Percentiles rank a stretch among this genome's conserved stretches.
These are phyloP conservation scores for Pyrus hybrid DNA, from an alignment of 331 rosid genomes.

Conservation along the genomic window DNA sequence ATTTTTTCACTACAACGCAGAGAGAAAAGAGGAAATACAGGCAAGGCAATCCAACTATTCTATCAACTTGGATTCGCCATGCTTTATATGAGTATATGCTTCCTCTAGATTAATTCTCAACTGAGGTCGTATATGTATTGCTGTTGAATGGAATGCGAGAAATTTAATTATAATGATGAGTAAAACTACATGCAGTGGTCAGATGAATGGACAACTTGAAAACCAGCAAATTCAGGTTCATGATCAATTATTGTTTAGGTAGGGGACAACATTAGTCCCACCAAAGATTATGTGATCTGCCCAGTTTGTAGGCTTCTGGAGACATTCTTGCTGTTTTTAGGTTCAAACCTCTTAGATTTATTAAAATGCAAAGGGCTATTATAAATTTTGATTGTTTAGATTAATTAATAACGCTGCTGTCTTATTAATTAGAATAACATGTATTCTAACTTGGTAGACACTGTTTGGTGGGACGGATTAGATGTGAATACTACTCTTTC, in stretches of 20 bases:
- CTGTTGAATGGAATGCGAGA: too few species aligned
- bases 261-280: constrained; percentile 20
- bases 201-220: background rate
- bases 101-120: too few species aligned
- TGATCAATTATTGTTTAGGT: constrained; percentile 8
- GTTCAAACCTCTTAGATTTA: background rate
- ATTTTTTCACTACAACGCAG: too few species aligned
- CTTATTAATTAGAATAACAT: background rate
- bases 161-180: too few species aligned
- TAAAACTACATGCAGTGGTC: too few species aligned
- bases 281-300: constrained; percentile 38
- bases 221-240: background rate
- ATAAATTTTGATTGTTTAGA: background rate
- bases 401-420: background rate
- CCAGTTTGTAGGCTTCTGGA: constrained; percentile 6
- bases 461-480: background rate
- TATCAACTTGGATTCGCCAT: too few species aligned
- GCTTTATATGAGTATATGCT: too few species aligned
- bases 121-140: too few species aligned
- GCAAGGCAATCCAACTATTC: too few species aligned
- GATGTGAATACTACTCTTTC: background rate
- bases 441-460: background rate
- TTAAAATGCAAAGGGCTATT: background rate
- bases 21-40: too few species aligned
- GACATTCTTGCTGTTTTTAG: background rate